Base-by-base conservation (phyloP, 2,329 filamentous ascomycete genomes). In the Fusarium ambrosium region DNA sequence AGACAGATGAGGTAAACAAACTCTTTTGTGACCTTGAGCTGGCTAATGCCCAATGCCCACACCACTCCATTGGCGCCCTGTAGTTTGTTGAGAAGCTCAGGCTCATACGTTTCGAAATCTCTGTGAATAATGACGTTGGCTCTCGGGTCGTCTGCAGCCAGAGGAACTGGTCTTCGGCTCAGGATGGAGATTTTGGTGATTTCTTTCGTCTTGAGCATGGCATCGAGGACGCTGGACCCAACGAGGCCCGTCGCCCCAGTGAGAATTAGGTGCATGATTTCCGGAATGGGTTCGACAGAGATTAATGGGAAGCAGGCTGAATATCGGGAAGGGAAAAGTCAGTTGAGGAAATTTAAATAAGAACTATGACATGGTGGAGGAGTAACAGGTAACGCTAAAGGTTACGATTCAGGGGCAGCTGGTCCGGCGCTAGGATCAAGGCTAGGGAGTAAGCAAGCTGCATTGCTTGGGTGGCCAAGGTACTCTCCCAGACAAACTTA, bases 231-330 rank as follows among this genome's bases (percentile, higher is more conserved):
- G 14, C 43, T 48, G 2, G 45, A 56, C 10, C 45, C 61, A 18
- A 56, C 61, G 18, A 41, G 61, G 45, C 61, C 61, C 2, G 61
- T 64, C 18, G 61, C 61, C 7, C 61, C 45, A 6, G 61, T 64
- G 18, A 56, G 61, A 18, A 56, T 64, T 16, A 29, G 45, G 41
- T 64, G 61, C 61, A 64, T 64, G 16, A 13, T 55, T 55, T 10
- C 13, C 4, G 20, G 20, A 14, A 48, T 48, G 13, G 13, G 13
- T 16, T 16, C 7, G 14, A 24, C 14, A 48, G 20, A 39, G 16
- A 9, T 16, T 8, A 14, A 48, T 14, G 14, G 16, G 43, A 16
- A 48, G 5, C 43, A 48, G 20, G 7, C 13, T 24, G 1, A 14
- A 14, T 45, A 24, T 24, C 14, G 3, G 7, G 13, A 48, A 48